These are phyloP conservation scores for Globisporangium perplexum DNA, from an alignment of 352 stramenopile species.

Conservation along the genomic window DNA sequence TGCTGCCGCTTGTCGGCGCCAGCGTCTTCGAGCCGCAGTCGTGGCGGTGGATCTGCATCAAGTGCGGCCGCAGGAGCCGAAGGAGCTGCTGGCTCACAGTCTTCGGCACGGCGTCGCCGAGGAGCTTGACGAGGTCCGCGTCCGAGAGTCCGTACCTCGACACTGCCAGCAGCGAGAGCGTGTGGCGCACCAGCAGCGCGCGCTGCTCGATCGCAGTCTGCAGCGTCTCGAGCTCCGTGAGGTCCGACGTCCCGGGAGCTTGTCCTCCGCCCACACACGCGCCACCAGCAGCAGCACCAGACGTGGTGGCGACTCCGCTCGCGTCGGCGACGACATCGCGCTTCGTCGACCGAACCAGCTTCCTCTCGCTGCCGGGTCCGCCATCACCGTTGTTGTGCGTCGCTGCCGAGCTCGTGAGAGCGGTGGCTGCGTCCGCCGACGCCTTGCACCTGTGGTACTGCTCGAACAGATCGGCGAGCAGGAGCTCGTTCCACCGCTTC, in stretches of 20 bases:
- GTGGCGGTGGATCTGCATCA: constrained; percentile 63
- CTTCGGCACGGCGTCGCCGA: constrained; percentile 42
- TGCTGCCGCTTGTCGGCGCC: neutral
- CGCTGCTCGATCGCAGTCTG: constrained; percentile 58
- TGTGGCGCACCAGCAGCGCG: constrained; percentile 61
- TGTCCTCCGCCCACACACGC: no score
- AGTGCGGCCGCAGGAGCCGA: constrained; percentile 42
- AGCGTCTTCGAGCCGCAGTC: constrained; percentile 27
- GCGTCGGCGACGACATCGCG: neutral
- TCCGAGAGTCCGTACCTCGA: constrained; percentile 67
- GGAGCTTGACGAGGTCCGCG: constrained; percentile 50
- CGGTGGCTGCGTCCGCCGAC: neutral
- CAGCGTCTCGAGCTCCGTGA: constrained; percentile 46
- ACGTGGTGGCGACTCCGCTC: neutral
- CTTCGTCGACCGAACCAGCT: constrained; percentile 9
- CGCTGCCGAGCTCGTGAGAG: neutral
- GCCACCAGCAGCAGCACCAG: neutral
- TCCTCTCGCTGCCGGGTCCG: neutral
- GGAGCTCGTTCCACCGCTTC: constrained; percentile 69
- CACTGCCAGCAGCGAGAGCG: constrained; percentile 63
- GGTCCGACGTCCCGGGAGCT: constrained; percentile 7
- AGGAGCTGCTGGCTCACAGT: constrained; percentile 38
- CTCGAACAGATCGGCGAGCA: constrained; percentile 50
- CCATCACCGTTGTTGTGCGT: neutral
- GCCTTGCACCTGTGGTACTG: constrained; percentile 26